Conservation (phyloP, 352 stramenopile genomes). For the Thraustochytrium sp. region DNA sequence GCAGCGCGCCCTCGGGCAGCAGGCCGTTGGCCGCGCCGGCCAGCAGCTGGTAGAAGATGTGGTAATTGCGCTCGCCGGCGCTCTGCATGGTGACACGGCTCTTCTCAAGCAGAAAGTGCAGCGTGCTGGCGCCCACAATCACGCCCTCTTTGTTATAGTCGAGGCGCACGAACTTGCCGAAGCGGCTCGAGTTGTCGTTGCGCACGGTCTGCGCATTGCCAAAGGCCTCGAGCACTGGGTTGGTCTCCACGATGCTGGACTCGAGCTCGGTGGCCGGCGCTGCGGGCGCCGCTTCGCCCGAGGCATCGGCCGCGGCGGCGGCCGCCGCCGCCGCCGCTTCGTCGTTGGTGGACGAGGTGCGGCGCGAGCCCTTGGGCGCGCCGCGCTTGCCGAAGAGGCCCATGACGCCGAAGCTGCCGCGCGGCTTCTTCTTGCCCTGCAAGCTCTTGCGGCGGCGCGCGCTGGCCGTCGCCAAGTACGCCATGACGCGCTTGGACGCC, state of each 20-base stretch:
- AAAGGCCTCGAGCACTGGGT: slow-evolving; percentile 96
- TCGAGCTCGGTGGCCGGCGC: slow-evolving; percentile 3
- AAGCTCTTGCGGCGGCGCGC: slow-evolving; percentile 48
- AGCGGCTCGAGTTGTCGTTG: slow-evolving; percentile 92
- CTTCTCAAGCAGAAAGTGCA: slow-evolving; percentile 85
- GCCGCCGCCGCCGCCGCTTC: background rate
- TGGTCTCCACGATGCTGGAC: slow-evolving; percentile 76
- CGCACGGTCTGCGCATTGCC: slow-evolving; percentile 92
- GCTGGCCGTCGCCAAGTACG: slow-evolving; percentile 83
- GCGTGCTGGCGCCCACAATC: slow-evolving; percentile 73
- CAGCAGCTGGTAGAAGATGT: slow-evolving; percentile 84
- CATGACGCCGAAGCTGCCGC: background rate
- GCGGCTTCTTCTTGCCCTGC: background rate
- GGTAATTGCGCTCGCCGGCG: slow-evolving; percentile 77
- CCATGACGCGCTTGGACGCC: slow-evolving; percentile 90
- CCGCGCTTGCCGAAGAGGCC: slow-evolving; percentile 40
- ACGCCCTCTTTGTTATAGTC: slow-evolving; percentile 73
- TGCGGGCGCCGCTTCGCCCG: background rate
- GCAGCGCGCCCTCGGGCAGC: background rate
- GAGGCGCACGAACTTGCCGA: slow-evolving; percentile 96
- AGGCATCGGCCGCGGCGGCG: too few species aligned
- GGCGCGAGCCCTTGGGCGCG: background rate
- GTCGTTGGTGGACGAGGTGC: background rate
- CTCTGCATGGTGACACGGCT: slow-evolving; percentile 70
- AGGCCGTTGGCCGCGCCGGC: slow-evolving; percentile 42